Evolutionary conservation across 2,329 filamentous ascomycete genomes (phyloP).

Genomic region (Akanthomyces lecanii): DNA sequence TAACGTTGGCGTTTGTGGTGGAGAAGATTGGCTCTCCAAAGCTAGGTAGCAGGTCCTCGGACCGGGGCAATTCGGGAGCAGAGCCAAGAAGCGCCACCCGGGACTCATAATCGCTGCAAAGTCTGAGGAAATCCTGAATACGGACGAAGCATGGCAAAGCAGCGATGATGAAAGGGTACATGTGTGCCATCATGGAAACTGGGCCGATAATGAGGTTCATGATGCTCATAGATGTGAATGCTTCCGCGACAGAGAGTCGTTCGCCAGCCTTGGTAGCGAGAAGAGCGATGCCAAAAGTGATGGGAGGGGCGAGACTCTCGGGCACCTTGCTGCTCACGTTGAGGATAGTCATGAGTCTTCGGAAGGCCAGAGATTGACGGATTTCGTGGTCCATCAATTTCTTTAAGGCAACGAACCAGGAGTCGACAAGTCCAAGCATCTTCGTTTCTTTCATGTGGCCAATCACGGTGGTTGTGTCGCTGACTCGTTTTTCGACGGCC

Average conservation of each 20-base stretch:
- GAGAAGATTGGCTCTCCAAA: not conserved
- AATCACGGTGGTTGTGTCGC: constrained; percentile 27
- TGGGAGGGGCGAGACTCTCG: constrained; percentile 17
- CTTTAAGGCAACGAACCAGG: constrained; percentile 21
- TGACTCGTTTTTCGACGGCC: constrained; percentile 27
- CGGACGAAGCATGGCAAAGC: not conserved
- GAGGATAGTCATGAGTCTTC: constrained; percentile 18
- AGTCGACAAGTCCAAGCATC: constrained; percentile 27
- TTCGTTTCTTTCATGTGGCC: constrained; percentile 30
- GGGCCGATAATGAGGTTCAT: constrained; percentile 5
- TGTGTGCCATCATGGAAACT: not conserved
- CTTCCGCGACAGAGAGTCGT: not conserved
- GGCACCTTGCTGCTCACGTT: constrained; percentile 18
- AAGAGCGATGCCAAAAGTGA: constrained; percentile 21
- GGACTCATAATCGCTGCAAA: not conserved
- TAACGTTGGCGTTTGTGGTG: not conserved
- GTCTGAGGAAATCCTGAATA: not conserved
- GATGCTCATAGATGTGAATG: constrained; percentile 5
- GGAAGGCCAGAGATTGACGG: constrained; percentile 21
- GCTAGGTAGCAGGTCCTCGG: not conserved
- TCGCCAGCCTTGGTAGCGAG: not conserved
- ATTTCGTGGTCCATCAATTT: constrained; percentile 22
- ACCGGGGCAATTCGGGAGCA: not conserved
- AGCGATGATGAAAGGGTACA: constrained; percentile 1
- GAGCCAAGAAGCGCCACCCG: not conserved